These are phyloP conservation scores for Suillus americanus DNA, from an alignment of 768 basidiomycete species.

Conservation along the genomic window DNA sequence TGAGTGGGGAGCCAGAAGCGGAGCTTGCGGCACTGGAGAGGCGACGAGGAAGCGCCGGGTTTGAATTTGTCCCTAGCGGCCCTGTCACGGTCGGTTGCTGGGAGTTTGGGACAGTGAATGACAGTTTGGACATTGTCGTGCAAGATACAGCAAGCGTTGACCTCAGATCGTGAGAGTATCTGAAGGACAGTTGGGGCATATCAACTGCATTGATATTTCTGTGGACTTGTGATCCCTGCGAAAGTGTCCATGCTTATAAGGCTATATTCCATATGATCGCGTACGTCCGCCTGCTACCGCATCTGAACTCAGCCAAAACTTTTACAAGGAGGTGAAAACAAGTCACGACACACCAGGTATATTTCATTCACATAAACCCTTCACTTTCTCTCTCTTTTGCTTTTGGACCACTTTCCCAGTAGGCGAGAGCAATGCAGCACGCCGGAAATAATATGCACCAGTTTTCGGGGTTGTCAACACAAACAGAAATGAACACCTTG, in stretches of 20 bases:
- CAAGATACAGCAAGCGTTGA: too few species aligned
- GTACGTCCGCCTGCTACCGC: constrained; percentile 58
- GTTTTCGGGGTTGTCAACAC: background rate
- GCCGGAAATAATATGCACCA: constrained; percentile 75
- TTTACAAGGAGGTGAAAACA: background rate
- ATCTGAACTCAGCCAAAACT: constrained; percentile 1
- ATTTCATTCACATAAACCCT: constrained; percentile 52
- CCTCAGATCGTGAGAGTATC: too few species aligned
- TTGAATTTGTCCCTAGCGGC: too few species aligned
- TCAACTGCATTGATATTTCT: too few species aligned
- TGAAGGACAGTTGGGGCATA: too few species aligned
- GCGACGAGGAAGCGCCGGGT: too few species aligned
- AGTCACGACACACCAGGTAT: constrained; percentile 48
- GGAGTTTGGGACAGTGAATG: too few species aligned
- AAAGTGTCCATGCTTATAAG: constrained; percentile 74
- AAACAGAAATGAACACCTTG: constrained; percentile 25
- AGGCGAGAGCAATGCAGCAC: constrained; percentile 51
- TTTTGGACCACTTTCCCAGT: constrained; percentile 10
- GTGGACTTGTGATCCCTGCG: constrained; percentile 49
- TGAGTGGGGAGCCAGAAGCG: too few species aligned
- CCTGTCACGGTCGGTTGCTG: too few species aligned
- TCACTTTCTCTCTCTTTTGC: constrained; percentile 31
- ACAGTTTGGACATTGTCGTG: too few species aligned
- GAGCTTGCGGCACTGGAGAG: too few species aligned
- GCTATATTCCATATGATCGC: constrained; percentile 76